Evolutionary conservation across 768 basidiomycete genomes (phyloP).

Genomic region (Stropharia rugosoannulata): DNA sequence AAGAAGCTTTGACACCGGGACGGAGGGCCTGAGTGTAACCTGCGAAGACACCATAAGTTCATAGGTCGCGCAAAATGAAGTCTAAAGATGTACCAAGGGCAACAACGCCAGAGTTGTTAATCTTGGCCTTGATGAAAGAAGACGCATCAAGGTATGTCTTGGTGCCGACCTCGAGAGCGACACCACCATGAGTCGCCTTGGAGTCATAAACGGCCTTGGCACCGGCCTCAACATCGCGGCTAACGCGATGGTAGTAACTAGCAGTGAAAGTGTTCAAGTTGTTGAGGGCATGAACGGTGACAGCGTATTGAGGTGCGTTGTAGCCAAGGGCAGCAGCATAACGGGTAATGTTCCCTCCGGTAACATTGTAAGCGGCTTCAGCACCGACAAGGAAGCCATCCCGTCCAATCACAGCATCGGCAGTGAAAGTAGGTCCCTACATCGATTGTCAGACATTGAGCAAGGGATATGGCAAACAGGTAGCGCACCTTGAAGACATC

Average conservation of each 20-base stretch:
- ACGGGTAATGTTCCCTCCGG: constrained; percentile 86
- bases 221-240: constrained; percentile 87
- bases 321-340: constrained; percentile 93
- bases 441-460: constrained; percentile 7
- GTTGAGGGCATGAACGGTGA: constrained; percentile 92
- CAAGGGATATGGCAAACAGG: constrained; percentile 6
- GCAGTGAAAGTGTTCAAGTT: constrained; percentile 94
- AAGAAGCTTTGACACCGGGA: constrained; percentile 88
- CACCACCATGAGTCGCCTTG: constrained; percentile 83
- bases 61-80: constrained; percentile 1
- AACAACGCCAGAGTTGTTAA: constrained; percentile 94
- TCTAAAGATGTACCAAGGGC: constrained; percentile 59
- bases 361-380: constrained; percentile 96
- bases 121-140: constrained; percentile 97
- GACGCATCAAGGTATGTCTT: constrained; percentile 90
- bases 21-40: constrained; percentile 93
- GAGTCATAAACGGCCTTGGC: constrained; percentile 96
- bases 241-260: constrained; percentile 98
- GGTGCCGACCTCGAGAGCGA: constrained; percentile 91
- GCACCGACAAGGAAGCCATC: constrained; percentile 97
- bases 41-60: constrained; percentile 19
- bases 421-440: constrained; percentile 95
- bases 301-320: constrained; percentile 94
- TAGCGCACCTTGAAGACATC: constrained; percentile 88
- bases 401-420: constrained; percentile 92